Percentiles rank a stretch among this genome's conserved stretches.
These are phyloP conservation scores for Leucosporidium yakuticum DNA, from an alignment of 768 basidiomycete genomes.

Conservation along the genomic window DNA sequence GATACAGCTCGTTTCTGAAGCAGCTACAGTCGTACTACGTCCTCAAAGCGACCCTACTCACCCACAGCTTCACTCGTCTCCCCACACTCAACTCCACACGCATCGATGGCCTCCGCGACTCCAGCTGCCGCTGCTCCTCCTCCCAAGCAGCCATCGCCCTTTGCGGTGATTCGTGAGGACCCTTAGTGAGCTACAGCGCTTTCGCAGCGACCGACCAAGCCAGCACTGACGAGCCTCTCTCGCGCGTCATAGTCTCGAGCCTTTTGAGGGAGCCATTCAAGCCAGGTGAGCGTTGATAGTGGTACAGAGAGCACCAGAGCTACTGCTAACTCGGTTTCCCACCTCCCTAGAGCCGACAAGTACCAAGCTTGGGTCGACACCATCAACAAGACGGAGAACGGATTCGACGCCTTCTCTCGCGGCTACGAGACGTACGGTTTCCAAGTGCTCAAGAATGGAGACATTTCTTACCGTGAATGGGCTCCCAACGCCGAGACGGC, in stretches of 20 bases:
- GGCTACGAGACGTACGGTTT: conserved; percentile 74
- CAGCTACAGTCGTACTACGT: too few species aligned
- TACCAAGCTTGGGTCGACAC: conserved; percentile 40
- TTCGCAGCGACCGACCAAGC: background rate
- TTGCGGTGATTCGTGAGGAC: conserved; percentile 41
- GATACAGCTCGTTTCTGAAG: too few species aligned
- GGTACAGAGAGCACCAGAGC: background rate
- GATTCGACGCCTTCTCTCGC: conserved; percentile 68
- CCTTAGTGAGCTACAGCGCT: conserved; percentile 39
- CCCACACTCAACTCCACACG: background rate
- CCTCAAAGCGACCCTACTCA: too few species aligned
- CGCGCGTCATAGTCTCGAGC: conserved; percentile 42
- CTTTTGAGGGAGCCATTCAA: conserved; percentile 42
- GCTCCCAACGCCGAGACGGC: conserved; percentile 83
- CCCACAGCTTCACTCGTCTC: background rate
- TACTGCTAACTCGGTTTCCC: background rate
- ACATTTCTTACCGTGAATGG: conserved; percentile 88
- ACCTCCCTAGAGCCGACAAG: conserved; percentile 37
- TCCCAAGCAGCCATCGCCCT: conserved; percentile 7
- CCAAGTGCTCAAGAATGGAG: conserved; percentile 59
- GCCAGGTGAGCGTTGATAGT: conserved; percentile 18
- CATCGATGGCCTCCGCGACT: background rate
- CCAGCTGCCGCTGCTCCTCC: background rate
- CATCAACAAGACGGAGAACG: conserved; percentile 60
- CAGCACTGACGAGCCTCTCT: too few species aligned